These are phyloP conservation scores for Tricholoma terreum DNA, from an alignment of 768 basidiomycete genomes.

Conservation along the genomic window DNA sequence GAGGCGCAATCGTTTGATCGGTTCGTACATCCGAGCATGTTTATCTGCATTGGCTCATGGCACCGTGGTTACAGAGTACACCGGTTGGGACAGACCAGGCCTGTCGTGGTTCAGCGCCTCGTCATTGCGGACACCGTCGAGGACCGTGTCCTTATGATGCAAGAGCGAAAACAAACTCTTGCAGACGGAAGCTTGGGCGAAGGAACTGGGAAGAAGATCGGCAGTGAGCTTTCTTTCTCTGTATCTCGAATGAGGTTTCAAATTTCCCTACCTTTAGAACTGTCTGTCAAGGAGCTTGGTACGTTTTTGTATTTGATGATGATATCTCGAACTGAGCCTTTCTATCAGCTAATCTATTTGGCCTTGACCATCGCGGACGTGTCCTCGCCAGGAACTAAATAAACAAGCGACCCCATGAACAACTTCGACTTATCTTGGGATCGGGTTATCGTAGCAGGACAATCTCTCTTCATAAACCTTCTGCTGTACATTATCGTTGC, in stretches of 20 bases:
- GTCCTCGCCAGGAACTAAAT: constrained; percentile 15
- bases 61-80: constrained; percentile 33
- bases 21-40: constrained; percentile 2
- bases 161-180: constrained; percentile 59
- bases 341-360: constrained; percentile 39
- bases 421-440: background rate
- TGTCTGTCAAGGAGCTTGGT: constrained; percentile 52
- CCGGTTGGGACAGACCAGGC: constrained; percentile 51
- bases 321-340: background rate
- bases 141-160: constrained; percentile 64
- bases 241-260: background rate
- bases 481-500: background rate
- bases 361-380: constrained; percentile 37
- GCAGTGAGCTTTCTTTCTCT: constrained; percentile 34
- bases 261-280: constrained; percentile 22
- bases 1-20: constrained; percentile 62
- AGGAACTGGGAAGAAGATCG: constrained; percentile 56
- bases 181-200: constrained; percentile 64
- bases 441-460: too few species aligned
- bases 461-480: too few species aligned
- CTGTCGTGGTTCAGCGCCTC: constrained; percentile 52
- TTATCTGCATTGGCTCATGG: constrained; percentile 8
- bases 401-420: background rate
- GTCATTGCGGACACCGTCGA: constrained; percentile 64
- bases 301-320: constrained; percentile 5